phyloP scores from a whole-genome alignment of 768 basidiomycete species.

The Tricholoma terreum region DNA sequence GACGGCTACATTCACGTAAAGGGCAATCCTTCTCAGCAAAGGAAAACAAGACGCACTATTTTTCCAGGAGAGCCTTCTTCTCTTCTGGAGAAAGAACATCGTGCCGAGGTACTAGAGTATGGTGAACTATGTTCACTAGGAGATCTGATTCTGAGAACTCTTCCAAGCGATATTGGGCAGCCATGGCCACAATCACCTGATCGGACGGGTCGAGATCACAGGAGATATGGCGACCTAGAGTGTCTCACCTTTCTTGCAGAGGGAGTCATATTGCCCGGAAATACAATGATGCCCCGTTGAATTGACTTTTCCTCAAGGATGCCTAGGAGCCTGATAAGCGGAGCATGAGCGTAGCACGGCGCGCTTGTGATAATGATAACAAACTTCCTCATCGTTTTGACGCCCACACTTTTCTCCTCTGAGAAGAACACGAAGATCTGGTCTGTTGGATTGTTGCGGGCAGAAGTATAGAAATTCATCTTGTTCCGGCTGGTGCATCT shows the following conservation, averaged over 20 bases:
- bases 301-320: conserved; percentile 93
- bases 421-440: conserved; percentile 95
- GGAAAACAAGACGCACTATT: conserved; percentile 76
- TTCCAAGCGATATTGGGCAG: conserved; percentile 81
- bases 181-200: conserved; percentile 92
- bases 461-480: conserved; percentile 88
- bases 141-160: conserved; percentile 97
- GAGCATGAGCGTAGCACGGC: conserved; percentile 7
- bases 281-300: conserved; percentile 90
- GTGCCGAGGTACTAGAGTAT: conserved; percentile 91
- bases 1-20: conserved; percentile 56
- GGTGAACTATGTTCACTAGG: conserved; percentile 95
- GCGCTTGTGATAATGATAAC: conserved; percentile 23
- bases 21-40: conserved; percentile 3
- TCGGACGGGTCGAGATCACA: conserved; percentile 9
- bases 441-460: conserved; percentile 58
- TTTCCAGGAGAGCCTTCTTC: conserved; percentile 81
- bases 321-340: conserved; percentile 64
- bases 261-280: conserved; percentile 94
- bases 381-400: conserved; percentile 97
- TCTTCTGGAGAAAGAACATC: conserved; percentile 83
- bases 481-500: conserved; percentile 63
- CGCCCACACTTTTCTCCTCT: conserved; percentile 93
- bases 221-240: conserved; percentile 6
- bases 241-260: conserved; percentile 84